Conservation (phyloP, 2,329 filamentous ascomycete genomes). For the Nothomitra cinnamomea region DNA sequence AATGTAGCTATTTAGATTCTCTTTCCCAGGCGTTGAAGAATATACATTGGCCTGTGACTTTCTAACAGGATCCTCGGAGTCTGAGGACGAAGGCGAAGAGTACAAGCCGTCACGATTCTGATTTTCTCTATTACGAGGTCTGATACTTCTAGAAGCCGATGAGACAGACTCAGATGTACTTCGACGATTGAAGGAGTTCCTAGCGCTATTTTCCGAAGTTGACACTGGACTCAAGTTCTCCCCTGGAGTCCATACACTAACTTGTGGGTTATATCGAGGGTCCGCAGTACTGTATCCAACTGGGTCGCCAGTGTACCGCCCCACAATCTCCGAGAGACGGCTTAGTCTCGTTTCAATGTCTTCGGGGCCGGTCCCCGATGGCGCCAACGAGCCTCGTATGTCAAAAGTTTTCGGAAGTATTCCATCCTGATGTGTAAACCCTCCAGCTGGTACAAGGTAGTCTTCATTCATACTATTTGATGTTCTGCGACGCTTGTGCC, state of each 20-base stretch:
- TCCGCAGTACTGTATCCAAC: not conserved
- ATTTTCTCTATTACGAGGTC: not conserved
- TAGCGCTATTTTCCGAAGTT: not conserved
- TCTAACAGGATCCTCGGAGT: not conserved
- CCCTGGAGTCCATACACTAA: not conserved
- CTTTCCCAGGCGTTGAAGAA: not conserved
- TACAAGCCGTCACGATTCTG: not conserved
- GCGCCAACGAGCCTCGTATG: not conserved
- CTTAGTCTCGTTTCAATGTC: not conserved
- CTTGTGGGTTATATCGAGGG: not conserved
- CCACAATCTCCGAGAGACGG: not conserved
- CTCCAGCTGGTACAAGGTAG: not conserved
- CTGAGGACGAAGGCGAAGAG: not conserved
- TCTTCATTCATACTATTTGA: not conserved
- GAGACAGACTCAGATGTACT: not conserved
- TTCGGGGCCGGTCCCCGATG: not conserved
- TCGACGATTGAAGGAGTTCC: not conserved
- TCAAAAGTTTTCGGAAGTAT: not conserved
- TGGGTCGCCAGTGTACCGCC: not conserved
- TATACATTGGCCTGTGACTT: not conserved
- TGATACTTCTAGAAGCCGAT: not conserved
- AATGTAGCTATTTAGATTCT: not conserved
- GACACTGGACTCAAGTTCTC: not conserved
- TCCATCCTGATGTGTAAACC: not conserved
- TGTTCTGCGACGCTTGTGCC: not conserved